Percentiles rank a stretch among this genome's conserved stretches.
Conservation (phyloP, 2,329 filamentous ascomycete species). For the Ceratocystis colombiana region DNA sequence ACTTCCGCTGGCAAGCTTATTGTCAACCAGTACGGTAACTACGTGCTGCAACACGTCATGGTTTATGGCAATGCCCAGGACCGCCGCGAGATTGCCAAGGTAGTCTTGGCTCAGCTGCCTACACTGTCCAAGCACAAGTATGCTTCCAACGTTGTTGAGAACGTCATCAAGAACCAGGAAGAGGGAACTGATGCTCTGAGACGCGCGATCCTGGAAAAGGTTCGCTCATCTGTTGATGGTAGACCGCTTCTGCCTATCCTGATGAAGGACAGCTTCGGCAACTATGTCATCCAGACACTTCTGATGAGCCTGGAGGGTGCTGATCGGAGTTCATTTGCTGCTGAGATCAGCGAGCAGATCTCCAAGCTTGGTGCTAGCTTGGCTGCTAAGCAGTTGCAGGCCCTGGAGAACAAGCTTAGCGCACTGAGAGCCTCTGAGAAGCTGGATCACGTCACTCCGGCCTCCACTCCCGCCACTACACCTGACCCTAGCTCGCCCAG, state of each 20-base stretch:
- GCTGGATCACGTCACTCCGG: constrained; percentile 38
- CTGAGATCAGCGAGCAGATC: constrained; percentile 54
- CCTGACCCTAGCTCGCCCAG: constrained; percentile 47
- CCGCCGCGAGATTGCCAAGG: constrained; percentile 57
- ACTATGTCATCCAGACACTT: constrained; percentile 92
- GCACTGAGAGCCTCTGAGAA: constrained; percentile 31
- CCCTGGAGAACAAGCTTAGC: constrained; percentile 31
- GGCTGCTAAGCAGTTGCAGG: constrained; percentile 49
- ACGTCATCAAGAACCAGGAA: constrained; percentile 57
- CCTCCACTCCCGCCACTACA: constrained; percentile 56
- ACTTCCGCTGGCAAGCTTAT: constrained; percentile 61
- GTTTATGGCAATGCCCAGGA: constrained; percentile 65
- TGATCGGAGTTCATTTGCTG: constrained; percentile 50
- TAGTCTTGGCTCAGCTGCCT: constrained; percentile 63
- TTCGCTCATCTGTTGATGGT: constrained; percentile 39
- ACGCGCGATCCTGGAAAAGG: constrained; percentile 8
- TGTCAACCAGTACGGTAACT: constrained; percentile 86
- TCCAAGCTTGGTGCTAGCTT: constrained; percentile 52
- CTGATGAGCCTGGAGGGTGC: constrained; percentile 51
- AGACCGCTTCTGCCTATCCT: constrained; percentile 61
- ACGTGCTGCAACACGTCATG: constrained; percentile 89
- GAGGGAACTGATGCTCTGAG: constrained; percentile 6
- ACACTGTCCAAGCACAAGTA: constrained; percentile 86
- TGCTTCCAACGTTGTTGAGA: constrained; percentile 94
- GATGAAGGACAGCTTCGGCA: constrained; percentile 86